phyloP scores from a whole-genome alignment of 441 rosid species.

The Euphorbia celastroides region DNA sequence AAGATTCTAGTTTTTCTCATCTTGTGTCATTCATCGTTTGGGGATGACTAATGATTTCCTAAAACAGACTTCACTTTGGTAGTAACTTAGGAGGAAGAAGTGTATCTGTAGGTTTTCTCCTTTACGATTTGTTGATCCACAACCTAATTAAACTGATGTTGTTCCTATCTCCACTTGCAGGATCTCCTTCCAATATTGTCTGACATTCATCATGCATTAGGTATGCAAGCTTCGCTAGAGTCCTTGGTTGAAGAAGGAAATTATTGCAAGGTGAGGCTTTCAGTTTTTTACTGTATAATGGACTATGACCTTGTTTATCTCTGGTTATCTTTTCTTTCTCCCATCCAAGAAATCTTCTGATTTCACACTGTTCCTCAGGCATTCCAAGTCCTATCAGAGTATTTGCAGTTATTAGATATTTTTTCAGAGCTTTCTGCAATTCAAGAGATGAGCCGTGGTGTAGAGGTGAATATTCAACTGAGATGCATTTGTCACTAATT shows the following conservation, averaged over 20 bases:
- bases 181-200: conserved; percentile 74
- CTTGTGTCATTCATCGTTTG: too few species aligned
- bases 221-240: conserved; percentile 80
- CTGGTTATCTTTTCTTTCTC: conserved; percentile 4
- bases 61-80: neutral
- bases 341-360: conserved; percentile 18
- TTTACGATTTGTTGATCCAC: conserved; percentile 8
- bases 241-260: conserved; percentile 85
- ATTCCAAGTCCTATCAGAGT: conserved; percentile 94
- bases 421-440: conserved; percentile 76
- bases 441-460: conserved; percentile 96
- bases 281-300: neutral
- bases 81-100: conserved; percentile 6
- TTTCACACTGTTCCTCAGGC: conserved; percentile 47
- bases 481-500: conserved; percentile 10
- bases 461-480: conserved; percentile 59
- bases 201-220: conserved; percentile 72
- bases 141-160: conserved; percentile 7
- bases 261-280: conserved; percentile 77
- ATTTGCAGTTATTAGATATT: conserved; percentile 89
- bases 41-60: too few species aligned
- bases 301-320: conserved; percentile 2
- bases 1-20: neutral
- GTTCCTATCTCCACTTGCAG: conserved; percentile 41
- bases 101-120: neutral